Evolutionary conservation across 345 rosid species (phyloP).

Genomic region (Aegle marmelos): DNA sequence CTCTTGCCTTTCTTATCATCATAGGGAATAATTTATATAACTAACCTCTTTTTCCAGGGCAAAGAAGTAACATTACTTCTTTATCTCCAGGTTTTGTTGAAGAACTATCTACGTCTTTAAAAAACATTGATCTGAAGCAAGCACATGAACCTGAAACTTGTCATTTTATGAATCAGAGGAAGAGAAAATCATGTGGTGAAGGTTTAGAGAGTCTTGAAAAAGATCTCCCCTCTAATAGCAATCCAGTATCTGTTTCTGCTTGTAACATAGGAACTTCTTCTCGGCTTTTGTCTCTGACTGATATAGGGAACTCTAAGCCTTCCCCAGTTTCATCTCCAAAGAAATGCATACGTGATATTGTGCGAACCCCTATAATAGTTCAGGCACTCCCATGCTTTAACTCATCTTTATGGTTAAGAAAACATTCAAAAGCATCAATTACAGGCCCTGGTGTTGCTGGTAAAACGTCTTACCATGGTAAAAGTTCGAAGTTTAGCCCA

Average conservation of each 20-base stretch:
- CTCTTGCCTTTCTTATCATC: background rate
- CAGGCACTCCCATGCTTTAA: constrained; percentile 42
- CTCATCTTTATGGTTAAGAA: constrained; percentile 4
- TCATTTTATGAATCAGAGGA: constrained; percentile 13
- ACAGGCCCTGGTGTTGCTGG: constrained; percentile 8
- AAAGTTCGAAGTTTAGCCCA: constrained; percentile 10
- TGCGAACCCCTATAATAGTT: constrained; percentile 26
- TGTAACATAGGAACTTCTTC: constrained; percentile 1
- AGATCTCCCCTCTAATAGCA: constrained; percentile 5
- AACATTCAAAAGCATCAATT: constrained; percentile 12
- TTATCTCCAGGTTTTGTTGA: constrained; percentile 3
- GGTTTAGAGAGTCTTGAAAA: constrained; percentile 7
- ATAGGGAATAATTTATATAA: background rate
- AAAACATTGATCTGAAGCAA: constrained; percentile 15
- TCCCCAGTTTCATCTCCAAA: constrained; percentile 19
- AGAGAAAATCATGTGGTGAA: constrained; percentile 9
- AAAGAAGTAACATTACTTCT: constrained; percentile 11
- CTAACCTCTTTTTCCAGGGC: constrained; percentile 20
- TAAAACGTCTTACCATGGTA: background rate
- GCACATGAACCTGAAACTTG: constrained; percentile 14
- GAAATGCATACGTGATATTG: background rate
- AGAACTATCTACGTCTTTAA: constrained; percentile 1
- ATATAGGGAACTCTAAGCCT: constrained; percentile 3
- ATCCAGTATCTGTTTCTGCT: constrained; percentile 12
- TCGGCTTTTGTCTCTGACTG: constrained; percentile 20